phyloP scores from a whole-genome alignment of 78 protist species.

The Protostelium mycophagum region DNA sequence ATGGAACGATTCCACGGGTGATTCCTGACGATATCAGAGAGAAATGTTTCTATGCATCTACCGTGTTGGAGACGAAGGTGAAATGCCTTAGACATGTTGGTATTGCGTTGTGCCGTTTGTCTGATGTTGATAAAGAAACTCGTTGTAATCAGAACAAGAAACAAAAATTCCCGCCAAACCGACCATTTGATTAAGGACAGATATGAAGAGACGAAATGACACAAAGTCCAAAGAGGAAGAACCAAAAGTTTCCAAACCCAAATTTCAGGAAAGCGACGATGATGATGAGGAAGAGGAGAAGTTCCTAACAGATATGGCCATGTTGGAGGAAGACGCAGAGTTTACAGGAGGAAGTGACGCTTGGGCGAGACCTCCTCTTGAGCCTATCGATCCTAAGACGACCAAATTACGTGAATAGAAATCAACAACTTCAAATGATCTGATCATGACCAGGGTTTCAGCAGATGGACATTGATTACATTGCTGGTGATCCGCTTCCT shows the following conservation, averaged over 20 bases:
- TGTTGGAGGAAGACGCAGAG: neutral
- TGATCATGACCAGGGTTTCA: slow-evolving; percentile 20
- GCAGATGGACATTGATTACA: slow-evolving; percentile 47
- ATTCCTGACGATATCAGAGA: neutral
- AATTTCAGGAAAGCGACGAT: neutral
- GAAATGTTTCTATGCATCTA: neutral
- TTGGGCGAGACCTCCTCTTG: neutral
- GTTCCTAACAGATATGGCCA: neutral
- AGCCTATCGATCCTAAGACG: neutral
- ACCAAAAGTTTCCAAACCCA: neutral
- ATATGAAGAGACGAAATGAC: neutral
- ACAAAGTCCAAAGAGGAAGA: neutral
- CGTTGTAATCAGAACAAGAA: neutral
- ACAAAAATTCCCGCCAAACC: neutral
- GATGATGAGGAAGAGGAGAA: neutral
- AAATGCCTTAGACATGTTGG: no score
- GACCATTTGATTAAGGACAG: neutral
- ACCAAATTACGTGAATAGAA: neutral
- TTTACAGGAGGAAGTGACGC: neutral
- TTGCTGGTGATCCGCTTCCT: slow-evolving; percentile 23
- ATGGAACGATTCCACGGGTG: neutral
- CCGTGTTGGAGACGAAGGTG: neutral
- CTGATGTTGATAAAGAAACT: no score
- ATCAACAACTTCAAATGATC: no score
- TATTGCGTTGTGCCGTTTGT: no score